Evolutionary conservation across 208 protist genomes (phyloP), one percentile per base, ranked within the genome.

Genomic region (Herpetomonas samuelpessoai): DNA sequence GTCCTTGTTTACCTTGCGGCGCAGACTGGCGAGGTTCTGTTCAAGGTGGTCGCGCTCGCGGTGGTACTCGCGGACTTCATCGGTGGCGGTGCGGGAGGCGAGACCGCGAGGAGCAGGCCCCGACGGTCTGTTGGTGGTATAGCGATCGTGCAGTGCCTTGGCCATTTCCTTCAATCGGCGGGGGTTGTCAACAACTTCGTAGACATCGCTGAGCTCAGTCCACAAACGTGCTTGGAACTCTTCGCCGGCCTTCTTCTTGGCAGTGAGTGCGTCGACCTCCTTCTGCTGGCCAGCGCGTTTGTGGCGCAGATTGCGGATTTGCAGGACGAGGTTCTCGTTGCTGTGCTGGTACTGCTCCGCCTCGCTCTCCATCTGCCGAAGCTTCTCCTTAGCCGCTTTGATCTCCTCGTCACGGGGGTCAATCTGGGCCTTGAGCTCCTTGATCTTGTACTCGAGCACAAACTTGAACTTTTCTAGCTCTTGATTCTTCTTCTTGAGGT

Each of bases 381-480:
- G 91, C 71, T 98, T 97, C 64, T 90, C 76, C 70, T 96, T 98
- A 39, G 97, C 89, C 31, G 80, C 76, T 22, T 60, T 56, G 58
- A 99, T 98, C 70, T 99, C 92, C 29, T 92, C 79, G 62, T 99
- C 96, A 39, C 93, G 88, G 0, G 98, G 98, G 75, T 98, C 96
- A 53, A 99, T 99, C 84, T 99, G 97, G 49, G 87, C 94, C 81
- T 98, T 98, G 30, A 99, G 92, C 71, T 99, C 96, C 54, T 92
- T 94, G 52, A 98, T 98, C 81, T 99, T 99, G 86, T 98, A 98
- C 76, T 99, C 97, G 24, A 99, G 83, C 62, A 99, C 98, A 72
- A 99, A 99, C 74, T 98, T 98, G 83, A 99, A 99, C 81, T 99
- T 99, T 61, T 99, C 97, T 29, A 99, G 77, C 77, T 99, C 97